Percentiles rank a stretch among this genome's conserved stretches.
Evolutionary conservation across 2,329 filamentous ascomycete genomes (phyloP).

Genomic region (Fusarium nematophilum): DNA sequence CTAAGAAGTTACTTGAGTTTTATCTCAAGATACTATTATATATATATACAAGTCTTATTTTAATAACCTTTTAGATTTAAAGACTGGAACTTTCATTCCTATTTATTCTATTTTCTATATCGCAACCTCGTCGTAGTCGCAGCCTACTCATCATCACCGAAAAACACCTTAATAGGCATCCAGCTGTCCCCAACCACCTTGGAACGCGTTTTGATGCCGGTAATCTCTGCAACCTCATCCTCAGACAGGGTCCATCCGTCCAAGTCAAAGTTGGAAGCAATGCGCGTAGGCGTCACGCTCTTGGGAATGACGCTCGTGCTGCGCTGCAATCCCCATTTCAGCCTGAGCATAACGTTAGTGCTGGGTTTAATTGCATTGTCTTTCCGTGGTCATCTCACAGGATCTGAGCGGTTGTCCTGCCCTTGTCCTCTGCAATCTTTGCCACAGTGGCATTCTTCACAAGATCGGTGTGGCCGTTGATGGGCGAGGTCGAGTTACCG

Average conservation of each 20-base stretch:
- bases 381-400: conserved; percentile 2
- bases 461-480: conserved; percentile 15
- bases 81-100: background rate
- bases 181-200: conserved; percentile 20
- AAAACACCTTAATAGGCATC: conserved; percentile 24
- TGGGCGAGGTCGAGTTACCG: conserved; percentile 16
- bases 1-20: too few species aligned
- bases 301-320: conserved; percentile 22
- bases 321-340: conserved; percentile 21
- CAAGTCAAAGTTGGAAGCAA: conserved; percentile 21
- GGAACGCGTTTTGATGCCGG: conserved; percentile 5
- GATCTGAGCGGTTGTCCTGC: conserved; percentile 11
- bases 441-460: background rate
- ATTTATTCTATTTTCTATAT: background rate
- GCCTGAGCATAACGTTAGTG: background rate
- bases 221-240: conserved; percentile 8
- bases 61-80: background rate
- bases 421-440: conserved; percentile 13
- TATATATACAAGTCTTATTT: background rate
- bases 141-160: conserved; percentile 13
- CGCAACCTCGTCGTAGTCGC: too few species aligned
- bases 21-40: too few species aligned
- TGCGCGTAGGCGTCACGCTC: conserved; percentile 12
- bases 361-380: background rate
- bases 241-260: conserved; percentile 14